These are phyloP conservation scores for Fusarium chuoi DNA, from an alignment of 2,329 filamentous ascomycete species.

Conservation along the genomic window DNA sequence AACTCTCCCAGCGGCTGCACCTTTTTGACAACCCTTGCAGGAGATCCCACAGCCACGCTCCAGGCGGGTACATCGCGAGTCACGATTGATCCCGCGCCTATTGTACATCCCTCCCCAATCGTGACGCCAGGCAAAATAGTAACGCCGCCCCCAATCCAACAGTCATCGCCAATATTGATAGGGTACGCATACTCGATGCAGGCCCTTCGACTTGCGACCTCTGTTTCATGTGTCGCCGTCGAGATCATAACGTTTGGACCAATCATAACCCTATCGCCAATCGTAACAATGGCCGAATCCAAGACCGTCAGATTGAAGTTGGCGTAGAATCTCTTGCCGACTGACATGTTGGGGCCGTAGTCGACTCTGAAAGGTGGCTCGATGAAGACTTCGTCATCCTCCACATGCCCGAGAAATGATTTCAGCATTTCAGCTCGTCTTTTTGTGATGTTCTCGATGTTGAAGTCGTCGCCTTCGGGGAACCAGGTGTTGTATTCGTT, in stretches of 20 bases:
- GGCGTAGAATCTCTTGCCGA: conserved; percentile 68
- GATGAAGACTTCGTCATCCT: conserved; percentile 61
- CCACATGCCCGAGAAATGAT: conserved; percentile 56
- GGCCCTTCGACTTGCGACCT: conserved; percentile 58
- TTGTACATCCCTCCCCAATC: conserved; percentile 77
- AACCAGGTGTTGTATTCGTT: conserved; percentile 65
- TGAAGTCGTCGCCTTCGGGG: conserved; percentile 47
- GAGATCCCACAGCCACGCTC: conserved; percentile 51
- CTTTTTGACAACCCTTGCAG: conserved; percentile 48
- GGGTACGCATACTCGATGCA: conserved; percentile 61
- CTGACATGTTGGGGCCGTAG: conserved; percentile 69
- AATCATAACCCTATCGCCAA: conserved; percentile 62
- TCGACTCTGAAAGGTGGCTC: conserved; percentile 69
- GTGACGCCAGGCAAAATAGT: conserved; percentile 82
- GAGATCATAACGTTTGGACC: conserved; percentile 64
- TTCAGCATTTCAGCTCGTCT: conserved; percentile 52
- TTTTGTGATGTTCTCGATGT: conserved; percentile 10
- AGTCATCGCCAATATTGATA: conserved; percentile 59
- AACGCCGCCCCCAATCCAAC: conserved; percentile 79
- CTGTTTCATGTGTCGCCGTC: conserved; percentile 62
- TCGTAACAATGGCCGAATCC: conserved; percentile 62
- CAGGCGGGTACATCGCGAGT: conserved; percentile 63
- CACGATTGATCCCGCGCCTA: conserved; percentile 85
- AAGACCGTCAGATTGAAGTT: conserved; percentile 63
- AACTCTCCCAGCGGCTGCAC: neutral